Evolutionary conservation across 73 alveolate species (phyloP).

Genomic region (Blepharisma stoltei): DNA sequence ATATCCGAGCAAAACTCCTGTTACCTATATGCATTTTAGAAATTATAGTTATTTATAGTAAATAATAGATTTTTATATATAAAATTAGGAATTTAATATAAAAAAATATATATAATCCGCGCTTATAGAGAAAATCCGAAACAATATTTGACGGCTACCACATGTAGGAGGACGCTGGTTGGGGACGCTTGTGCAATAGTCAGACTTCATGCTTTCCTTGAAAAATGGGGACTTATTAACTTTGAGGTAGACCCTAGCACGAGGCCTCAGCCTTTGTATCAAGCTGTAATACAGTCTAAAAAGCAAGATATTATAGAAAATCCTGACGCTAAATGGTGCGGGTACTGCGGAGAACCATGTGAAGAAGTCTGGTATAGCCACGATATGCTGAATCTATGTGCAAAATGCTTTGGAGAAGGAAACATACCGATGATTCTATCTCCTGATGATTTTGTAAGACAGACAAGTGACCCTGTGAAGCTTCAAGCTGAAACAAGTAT

Average conservation of each 20-base stretch:
- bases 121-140: constrained; percentile 89
- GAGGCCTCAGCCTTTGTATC: constrained; percentile 78
- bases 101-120: constrained; percentile 86
- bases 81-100: too few relatives aligned
- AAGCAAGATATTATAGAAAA: constrained; percentile 72
- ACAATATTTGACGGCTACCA: constrained; percentile 90
- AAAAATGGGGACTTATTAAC: constrained; percentile 97
- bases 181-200: constrained; percentile 97
- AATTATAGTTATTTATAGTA: too few relatives aligned
- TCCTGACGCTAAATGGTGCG: constrained; percentile 85
- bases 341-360: constrained; percentile 55
- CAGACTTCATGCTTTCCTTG: constrained; percentile 93
- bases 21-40: constrained; percentile 89
- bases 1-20: constrained; percentile 93
- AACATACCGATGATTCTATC: constrained; percentile 11
- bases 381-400: constrained; percentile 38
- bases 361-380: constrained; percentile 76
- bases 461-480: background rate
- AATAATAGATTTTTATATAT: too few relatives aligned
- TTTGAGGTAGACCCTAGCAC: constrained; percentile 90
- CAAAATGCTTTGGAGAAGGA: constrained; percentile 39
- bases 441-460: constrained; percentile 20
- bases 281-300: constrained; percentile 31
- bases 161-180: constrained; percentile 95
- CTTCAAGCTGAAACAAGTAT: background rate